phyloP scores from a whole-genome alignment of 225 moss, liverwort and hornwort species.

The Rhytidiadelphus loreus region DNA sequence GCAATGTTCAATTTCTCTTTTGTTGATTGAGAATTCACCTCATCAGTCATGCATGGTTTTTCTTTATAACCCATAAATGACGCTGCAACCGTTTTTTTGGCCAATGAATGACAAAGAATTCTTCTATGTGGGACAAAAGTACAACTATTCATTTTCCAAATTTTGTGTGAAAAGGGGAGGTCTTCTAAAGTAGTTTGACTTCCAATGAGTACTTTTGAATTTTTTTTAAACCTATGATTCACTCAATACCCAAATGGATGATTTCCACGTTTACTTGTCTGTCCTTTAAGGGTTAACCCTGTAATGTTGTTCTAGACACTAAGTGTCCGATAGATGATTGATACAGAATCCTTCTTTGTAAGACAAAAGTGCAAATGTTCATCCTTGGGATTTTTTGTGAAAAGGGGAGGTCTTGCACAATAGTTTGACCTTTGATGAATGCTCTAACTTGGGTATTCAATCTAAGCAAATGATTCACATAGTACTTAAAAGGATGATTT shows the following conservation, averaged over 20 bases:
- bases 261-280: no score
- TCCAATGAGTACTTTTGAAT: no score
- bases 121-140: no score
- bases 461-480: neutral
- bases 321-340: neutral
- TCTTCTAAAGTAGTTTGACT: no score
- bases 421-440: neutral
- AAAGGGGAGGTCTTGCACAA: accelerated
- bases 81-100: no score
- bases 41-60: neutral
- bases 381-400: neutral
- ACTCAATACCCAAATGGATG: no score
- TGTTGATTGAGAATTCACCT: neutral
- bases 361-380: accelerated
- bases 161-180: no score
- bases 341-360: accelerated
- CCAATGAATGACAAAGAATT: no score
- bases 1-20: neutral
- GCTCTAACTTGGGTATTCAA: neutral
- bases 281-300: no score
- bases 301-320: accelerated
- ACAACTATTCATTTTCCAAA: no score
- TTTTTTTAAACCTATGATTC: no score
- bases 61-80: no score
- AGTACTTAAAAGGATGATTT: accelerated